Evolutionary conservation across 2,329 filamentous ascomycete genomes (phyloP), one percentile per base, ranked within the genome.

Genomic region (Drechslerella stenobrocha): DNA sequence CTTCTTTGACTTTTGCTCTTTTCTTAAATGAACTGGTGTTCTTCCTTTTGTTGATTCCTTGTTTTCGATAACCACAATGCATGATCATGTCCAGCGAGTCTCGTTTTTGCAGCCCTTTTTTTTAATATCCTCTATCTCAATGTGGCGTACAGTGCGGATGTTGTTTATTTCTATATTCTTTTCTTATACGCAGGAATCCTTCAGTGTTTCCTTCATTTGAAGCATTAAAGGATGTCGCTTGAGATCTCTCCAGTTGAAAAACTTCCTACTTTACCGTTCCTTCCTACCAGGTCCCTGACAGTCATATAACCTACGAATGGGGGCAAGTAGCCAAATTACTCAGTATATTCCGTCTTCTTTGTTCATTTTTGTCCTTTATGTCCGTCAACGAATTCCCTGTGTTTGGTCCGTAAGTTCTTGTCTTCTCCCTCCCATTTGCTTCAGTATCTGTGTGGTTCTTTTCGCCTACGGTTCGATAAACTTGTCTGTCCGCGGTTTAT

Each of bases 101-200:
- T 28, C 45, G 18, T 22, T 58, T 32, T 40, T 60, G 35, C 45
- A 45, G 46, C 37, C 37, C 44, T 52, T 51, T 28, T 24, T 47
- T 23, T 46, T 26, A n/a, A 30, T 40, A 58, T 42, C 23, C 51
- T 48, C 51, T 50, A 44, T 52, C 15, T 50, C 24, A n/a, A 47
- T 52, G 56, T 34, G 56, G 56, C 56, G 56, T 60, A 52, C 35
- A 46, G 44, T 30, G 47, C 56, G 56, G 56, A 60, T 60, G 56
- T 52, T 37, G 26, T 47, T 46, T 34, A 15, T 35, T 26, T 50
- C 35, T 60, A 52, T 48, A 34, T 52, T 60, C 46, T 13, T 52
- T 60, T 60, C 56, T 37, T 28, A 26, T 30, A 34, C 28, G 47
- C 37, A 18, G 56, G 45, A 30, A 26, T 44, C 56, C 50, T 26